A percentile compares a stretch with the other conserved stretches of the same genome.
These are phyloP conservation scores for Paramecium primaurelia DNA, from an alignment of 73 alveolate genomes.

Conservation along the genomic window DNA sequence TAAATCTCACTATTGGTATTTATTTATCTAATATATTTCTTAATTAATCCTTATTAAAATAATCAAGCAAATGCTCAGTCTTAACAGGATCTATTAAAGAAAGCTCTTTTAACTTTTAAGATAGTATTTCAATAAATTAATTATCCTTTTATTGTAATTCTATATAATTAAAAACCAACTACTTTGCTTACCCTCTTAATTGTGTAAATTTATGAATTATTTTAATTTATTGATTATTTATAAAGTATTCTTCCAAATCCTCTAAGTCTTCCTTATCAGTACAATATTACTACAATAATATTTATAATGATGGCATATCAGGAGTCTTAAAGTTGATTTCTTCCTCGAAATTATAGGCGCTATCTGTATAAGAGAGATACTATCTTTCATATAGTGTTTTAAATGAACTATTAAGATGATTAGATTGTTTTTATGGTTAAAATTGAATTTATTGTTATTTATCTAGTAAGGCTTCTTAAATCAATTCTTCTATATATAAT, in stretches of 20 bases:
- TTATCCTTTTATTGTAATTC: neutral
- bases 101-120: neutral
- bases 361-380: neutral
- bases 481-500: constrained; percentile 33
- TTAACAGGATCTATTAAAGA: neutral
- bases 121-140: neutral
- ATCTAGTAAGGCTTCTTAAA: constrained; percentile 16
- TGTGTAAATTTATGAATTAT: constrained; percentile 21
- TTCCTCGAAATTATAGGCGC: neutral
- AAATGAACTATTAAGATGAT: neutral
- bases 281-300: neutral
- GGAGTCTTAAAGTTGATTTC: constrained; percentile 24
- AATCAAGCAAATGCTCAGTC: constrained; percentile 3
- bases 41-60: neutral
- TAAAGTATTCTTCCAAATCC: neutral
- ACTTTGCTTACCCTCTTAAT: neutral
- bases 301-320: neutral
- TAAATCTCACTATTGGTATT: constrained; percentile 36
- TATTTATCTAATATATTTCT: neutral
- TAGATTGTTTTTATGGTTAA: neutral
- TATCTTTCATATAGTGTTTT: constrained; percentile 24
- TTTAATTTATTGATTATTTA: neutral
- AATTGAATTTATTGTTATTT: neutral
- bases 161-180: constrained; percentile 23
- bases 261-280: neutral